Base-by-base conservation (phyloP, 306 rosid species). In the Cajanus cajan region DNA sequence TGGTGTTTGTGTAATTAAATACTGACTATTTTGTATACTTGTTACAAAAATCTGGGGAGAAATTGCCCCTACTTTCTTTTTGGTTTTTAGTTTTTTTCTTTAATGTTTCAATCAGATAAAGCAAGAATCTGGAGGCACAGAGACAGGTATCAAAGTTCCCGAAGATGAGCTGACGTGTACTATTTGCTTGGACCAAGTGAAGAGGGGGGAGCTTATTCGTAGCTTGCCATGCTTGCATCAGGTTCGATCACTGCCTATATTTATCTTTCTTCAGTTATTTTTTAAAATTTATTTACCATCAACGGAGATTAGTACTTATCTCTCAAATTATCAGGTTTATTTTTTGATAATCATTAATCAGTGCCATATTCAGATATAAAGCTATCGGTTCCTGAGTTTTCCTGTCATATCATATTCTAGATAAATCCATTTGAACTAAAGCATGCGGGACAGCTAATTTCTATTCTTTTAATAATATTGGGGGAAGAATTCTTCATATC, bases 141-240 rank as follows among this genome's bases (percentile, higher is more conserved):
- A 85, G 75, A 71, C 83, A 43, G 40, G 44, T 78, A 7, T 7
- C 44, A 47, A 25, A 31, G 75, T 51, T 61, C 13, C 71, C 61
- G 85, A 81, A 59, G 83, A 81, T 43, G 88, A 73, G 78, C 67
- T 85, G 28, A 85, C 81, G 5, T 85, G 88, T 78, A 78, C 81
- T 43, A 78, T 81, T 40, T 85, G 85, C 63, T 66, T 91, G 88
- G 94, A 90, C 85, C 87, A 86, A 76, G 94, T 88, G 9, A 78
- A 71, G 58, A 37, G 64, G 39, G 92, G 89, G 61, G 92, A 86
- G 78, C 86, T 88, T 48, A 73, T 90, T 52, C 88, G 92, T 75
- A 88, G 88, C 83, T 76, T 90, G 84, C 92, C 92, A 43, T 90
- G 90, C 80, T 73, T 85, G 84, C 94, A 90, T 85, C 94, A 90